Evolutionary conservation across 495 filamentous ascomycete genomes (phyloP), one percentile per base, ranked within the genome.

Genomic region (Astrothelium macrocarpum): DNA sequence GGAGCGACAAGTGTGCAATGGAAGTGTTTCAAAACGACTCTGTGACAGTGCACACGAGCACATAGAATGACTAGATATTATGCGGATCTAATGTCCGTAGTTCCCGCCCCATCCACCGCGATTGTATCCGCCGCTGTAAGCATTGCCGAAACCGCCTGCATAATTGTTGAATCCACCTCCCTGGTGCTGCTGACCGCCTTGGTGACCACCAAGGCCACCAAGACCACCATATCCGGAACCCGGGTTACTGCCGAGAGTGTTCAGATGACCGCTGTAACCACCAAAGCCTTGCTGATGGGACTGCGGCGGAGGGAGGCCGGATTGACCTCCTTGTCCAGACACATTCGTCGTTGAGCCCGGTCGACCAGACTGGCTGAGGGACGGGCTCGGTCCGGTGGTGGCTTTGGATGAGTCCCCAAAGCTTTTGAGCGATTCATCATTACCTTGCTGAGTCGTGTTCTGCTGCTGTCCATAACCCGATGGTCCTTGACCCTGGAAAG

Each of bases 341-440:
- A 81, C 86, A 75, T 91, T 94, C 16, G 87, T 86, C 16, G 91
- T 90, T 34, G 91, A 95, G 23, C 90, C 90, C 18, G 91, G 91
- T 63, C 91, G 88, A 34, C 83, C 85, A 39, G 89, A 87, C 69
- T 90, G 88, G 32, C 84, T 85, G 31, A 95, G 82, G 7, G 90
- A 90, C 32, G 91, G 91, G 75, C 90, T 95, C 2, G 91, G 91
- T 5, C 90, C 90, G 46, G 82, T 81, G 36, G 85, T 77, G 69
- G 74, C 68, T 77, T 95, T 94, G 62, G 85, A 78, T 28, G 80
- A 74, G 32, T 89, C 87, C 42, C 87, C 87, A 66, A 83, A 90
- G 20, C 84, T 83, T 79, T 95, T 95, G 71, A 92, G 76, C 1
- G 88, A 77, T 68, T 95, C 90, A 60, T 86, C 85, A 42, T 73